Evolutionary conservation across 176 grass and related monocot species (phyloP).

Genomic region (Elaeis guineensis): DNA sequence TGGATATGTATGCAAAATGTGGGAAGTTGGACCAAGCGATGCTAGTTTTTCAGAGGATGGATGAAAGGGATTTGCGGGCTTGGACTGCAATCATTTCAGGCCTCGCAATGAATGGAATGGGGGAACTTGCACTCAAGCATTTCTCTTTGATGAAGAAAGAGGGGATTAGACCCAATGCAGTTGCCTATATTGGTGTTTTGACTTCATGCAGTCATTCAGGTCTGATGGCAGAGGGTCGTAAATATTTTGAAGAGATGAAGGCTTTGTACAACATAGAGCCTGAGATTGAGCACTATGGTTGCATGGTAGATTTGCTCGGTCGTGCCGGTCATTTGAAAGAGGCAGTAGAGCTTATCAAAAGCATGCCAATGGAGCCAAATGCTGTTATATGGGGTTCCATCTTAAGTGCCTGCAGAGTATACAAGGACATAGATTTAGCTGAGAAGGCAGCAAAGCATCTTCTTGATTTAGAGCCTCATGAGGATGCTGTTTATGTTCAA

Average conservation of each 20-base stretch:
- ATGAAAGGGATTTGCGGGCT: slow-evolving; percentile 36
- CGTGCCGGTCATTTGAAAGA: slow-evolving; percentile 41
- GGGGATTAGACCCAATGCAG: slow-evolving; percentile 37
- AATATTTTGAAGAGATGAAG: slow-evolving; percentile 57
- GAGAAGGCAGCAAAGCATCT: slow-evolving; percentile 36
- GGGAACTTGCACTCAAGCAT: slow-evolving; percentile 39
- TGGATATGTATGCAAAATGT: slow-evolving; percentile 83
- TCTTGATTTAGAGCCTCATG: slow-evolving; percentile 47
- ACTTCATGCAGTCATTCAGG: slow-evolving; percentile 64
- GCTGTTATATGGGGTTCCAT: slow-evolving; percentile 53
- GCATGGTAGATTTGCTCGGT: slow-evolving; percentile 74
- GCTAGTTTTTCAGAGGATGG: slow-evolving; percentile 36
- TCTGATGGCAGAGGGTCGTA: slow-evolving; percentile 34
- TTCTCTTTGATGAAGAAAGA: slow-evolving; percentile 51
- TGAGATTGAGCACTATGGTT: slow-evolving; percentile 65
- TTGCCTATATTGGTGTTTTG: slow-evolving; percentile 59
- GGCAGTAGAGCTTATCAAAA: slow-evolving; percentile 49
- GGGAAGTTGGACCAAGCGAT: slow-evolving; percentile 46
- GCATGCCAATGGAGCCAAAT: slow-evolving; percentile 59
- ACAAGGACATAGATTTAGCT: slow-evolving; percentile 40
- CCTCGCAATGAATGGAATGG: slow-evolving; percentile 64
- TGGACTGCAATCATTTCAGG: slow-evolving; percentile 55
- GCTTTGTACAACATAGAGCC: slow-evolving; percentile 35
- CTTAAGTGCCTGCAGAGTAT: slow-evolving; percentile 44
- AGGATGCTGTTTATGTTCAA: slow-evolving; percentile 64